Conservation (phyloP, 768 basidiomycete genomes). For the Suillus cothurnatus region DNA sequence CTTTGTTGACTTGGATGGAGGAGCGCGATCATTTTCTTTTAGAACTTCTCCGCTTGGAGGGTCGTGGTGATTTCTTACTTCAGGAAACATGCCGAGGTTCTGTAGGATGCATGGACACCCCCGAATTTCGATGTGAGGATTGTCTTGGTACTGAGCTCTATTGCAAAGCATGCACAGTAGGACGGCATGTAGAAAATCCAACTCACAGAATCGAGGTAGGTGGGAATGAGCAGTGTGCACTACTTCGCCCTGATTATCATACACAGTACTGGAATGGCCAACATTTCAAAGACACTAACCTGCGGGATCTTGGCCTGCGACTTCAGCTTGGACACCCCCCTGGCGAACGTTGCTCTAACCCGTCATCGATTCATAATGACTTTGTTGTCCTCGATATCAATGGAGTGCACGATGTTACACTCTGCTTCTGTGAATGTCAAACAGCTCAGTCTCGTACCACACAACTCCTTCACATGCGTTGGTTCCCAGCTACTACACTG, state of each 20-base stretch:
- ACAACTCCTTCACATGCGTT: conserved; percentile 35
- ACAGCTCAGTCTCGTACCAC: conserved; percentile 15
- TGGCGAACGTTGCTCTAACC: conserved; percentile 11
- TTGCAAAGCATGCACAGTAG: conserved; percentile 8
- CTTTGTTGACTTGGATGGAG: conserved; percentile 13
- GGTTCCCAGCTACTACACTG: conserved; percentile 34
- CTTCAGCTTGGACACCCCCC: conserved; percentile 24
- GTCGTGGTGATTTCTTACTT: neutral
- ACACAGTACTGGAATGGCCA: conserved; percentile 22
- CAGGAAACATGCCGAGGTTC: conserved; percentile 1
- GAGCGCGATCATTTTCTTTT: conserved; percentile 9
- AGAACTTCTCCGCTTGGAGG: conserved; percentile 12
- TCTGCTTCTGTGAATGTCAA: conserved; percentile 36
- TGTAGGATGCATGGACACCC: conserved; percentile 2
- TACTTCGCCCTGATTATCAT: neutral
- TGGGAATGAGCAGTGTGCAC: neutral
- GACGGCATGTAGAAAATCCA: conserved; percentile 14
- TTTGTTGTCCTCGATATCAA: conserved; percentile 29
- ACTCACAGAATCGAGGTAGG: conserved; percentile 21
- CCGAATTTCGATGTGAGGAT: conserved; percentile 14
- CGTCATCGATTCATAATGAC: conserved; percentile 16
- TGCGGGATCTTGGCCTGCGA: conserved; percentile 19
- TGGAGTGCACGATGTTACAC: conserved; percentile 29
- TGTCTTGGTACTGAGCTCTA: conserved; percentile 13
- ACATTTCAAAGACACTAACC: conserved; percentile 14